Percentiles rank a stretch among this genome's conserved stretches.
phyloP scores from a whole-genome alignment of 2,329 filamentous ascomycete genomes.

The Didymella pomorum region DNA sequence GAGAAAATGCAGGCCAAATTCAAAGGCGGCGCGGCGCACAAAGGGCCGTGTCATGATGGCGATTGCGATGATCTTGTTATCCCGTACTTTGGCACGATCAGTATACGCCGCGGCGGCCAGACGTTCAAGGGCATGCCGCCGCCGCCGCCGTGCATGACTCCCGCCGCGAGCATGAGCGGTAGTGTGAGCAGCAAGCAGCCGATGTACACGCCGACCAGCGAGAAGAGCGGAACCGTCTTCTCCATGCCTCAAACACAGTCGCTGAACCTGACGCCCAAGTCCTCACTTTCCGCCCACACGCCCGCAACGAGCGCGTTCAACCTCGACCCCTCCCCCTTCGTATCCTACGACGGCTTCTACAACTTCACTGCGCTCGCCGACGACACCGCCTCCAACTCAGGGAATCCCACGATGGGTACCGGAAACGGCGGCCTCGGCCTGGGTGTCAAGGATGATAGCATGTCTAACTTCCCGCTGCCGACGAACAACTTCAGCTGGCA shows the following conservation, averaged over 20 bases:
- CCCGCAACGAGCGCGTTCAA: constrained; percentile 18
- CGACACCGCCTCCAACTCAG: constrained; percentile 5
- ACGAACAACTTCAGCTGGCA: constrained; percentile 51
- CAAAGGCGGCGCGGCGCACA: constrained; percentile 18
- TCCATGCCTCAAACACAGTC: background rate
- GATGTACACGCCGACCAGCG: constrained; percentile 17
- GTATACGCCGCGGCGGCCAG: constrained; percentile 44
- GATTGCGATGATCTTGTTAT: constrained; percentile 46
- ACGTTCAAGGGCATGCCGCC: background rate
- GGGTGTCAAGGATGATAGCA: constrained; percentile 41
- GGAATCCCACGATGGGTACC: background rate
- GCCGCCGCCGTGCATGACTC: background rate
- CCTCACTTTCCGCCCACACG: constrained; percentile 24
- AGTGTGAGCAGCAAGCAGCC: background rate
- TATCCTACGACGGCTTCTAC: constrained; percentile 53
- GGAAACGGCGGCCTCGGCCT: background rate
- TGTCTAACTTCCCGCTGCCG: constrained; percentile 44
- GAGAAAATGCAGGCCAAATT: constrained; percentile 49
- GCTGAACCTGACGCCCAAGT: constrained; percentile 17
- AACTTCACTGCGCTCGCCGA: constrained; percentile 40
- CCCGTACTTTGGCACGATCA: constrained; percentile 54
- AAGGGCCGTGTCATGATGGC: constrained; percentile 8
- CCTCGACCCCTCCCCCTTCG: constrained; percentile 40
- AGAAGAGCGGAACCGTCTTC: constrained; percentile 7
- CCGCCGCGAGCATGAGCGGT: background rate